Evolutionary conservation across 1,284 basidiomycete species (phyloP), one percentile per base, ranked within the genome.

Genomic region (Tilletia setariae): DNA sequence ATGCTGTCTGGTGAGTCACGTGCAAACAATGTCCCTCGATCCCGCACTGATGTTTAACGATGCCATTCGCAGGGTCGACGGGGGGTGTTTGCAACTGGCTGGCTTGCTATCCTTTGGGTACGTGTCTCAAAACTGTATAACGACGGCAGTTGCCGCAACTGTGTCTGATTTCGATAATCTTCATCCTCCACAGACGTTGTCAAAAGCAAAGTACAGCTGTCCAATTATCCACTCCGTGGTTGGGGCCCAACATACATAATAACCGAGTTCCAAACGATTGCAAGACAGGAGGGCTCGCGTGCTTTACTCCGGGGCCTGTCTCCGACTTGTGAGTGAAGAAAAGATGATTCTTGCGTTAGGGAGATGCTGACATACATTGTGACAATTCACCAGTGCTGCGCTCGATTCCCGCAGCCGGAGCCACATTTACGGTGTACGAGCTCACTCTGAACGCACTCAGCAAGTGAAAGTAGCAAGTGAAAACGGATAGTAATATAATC

Each of bases 31-130:
- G n/a, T n/a, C n/a, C n/a, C n/a, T n/a, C n/a, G n/a, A n/a, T n/a
- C n/a, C n/a, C n/a, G n/a, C n/a, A n/a, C n/a, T n/a, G n/a, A n/a
- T n/a, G n/a, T n/a, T n/a, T n/a, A n/a, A n/a, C n/a, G n/a, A n/a
- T 40, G 35, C 35, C 6, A 1, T 25, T 3, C 6, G 21, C 56
- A 61, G 95, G 95, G 3, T 90, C 91, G 0, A 89, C 89, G 1
- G 95, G 94, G 53, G 95, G 95, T 0, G 88, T 94, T 62, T 89
- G 89, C 0, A 98, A 98, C 82, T 98, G 95, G 95, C 86, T 96
- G 2, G 87, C 92, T 1, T 94, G 90, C 79, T 98, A 96, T 82
- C 94, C 93, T 0, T 85, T 94, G 3, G 90, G 90, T 90, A 64
- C 40, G 66, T 46, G 3, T 40, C 51, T 15, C 11, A 4, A 15